phyloP scores from a whole-genome alignment of 192 early-diverging fungal species.

The Entomortierella beljakovae region DNA sequence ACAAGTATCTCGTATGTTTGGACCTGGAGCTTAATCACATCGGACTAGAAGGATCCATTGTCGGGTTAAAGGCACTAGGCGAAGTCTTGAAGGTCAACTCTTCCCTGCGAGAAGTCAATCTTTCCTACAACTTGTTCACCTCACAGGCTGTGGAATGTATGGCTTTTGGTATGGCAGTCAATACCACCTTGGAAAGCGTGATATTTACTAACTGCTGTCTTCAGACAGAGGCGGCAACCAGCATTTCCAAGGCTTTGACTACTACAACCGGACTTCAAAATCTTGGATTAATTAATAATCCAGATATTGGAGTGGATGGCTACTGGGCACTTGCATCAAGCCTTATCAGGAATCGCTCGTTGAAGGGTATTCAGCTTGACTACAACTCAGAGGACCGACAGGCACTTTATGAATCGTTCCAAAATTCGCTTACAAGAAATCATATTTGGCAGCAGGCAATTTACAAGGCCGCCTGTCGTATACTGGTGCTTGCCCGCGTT shows the following conservation, averaged over 20 bases:
- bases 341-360: constrained; percentile 46
- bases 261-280: constrained; percentile 52
- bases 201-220: constrained; percentile 52
- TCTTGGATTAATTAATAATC: constrained; percentile 51
- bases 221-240: constrained; percentile 34
- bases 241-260: constrained; percentile 40
- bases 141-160: constrained; percentile 26
- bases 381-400: constrained; percentile 63
- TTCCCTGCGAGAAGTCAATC: constrained; percentile 50
- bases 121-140: constrained; percentile 50
- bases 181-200: constrained; percentile 55
- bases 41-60: constrained; percentile 23
- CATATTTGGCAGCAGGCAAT: constrained; percentile 57
- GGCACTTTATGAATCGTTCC: constrained; percentile 51
- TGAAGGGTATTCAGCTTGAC: constrained; percentile 59
- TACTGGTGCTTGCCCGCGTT: constrained; percentile 47
- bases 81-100: constrained; percentile 38
- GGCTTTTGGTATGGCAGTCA: constrained; percentile 39
- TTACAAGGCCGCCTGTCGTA: constrained; percentile 54
- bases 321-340: constrained; percentile 52
- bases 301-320: constrained; percentile 56
- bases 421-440: constrained; percentile 56
- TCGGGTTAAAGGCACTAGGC: constrained; percentile 42
- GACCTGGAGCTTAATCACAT: constrained; percentile 57
- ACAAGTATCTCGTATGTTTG: constrained; percentile 33